Base-by-base conservation (phyloP, 768 basidiomycete species). In the Russula sp. region DNA sequence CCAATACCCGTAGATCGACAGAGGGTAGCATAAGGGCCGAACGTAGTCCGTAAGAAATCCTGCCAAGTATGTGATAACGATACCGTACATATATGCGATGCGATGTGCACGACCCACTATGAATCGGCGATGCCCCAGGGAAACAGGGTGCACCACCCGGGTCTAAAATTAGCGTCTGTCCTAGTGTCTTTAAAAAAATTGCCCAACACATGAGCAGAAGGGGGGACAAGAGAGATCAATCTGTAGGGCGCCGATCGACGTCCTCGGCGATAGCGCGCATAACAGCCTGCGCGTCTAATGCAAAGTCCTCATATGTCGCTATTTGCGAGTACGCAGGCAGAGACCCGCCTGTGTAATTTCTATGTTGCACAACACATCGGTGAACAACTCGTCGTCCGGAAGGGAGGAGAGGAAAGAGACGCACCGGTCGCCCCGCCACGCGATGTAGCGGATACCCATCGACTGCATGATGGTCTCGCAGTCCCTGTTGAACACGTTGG, bases 361-460 rank as follows among this genome's bases (percentile, higher is more conserved):
- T 68, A 11, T 42, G 9, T 45, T 45, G 42, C 32, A 16, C 22
- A 51, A 10, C 37, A 18, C 40, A 2, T 32, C 16, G 35, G 22
- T 52, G 22, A 44, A 1, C 20, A 27, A 27, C 27, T 27, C 27
- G 10, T 14, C 4, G 31, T 11, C 59, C 16, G 4, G 14, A 35
- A 22, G n/a, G 22, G 14, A 42, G 45, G 22, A 1, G 34, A 6
- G 22, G 6, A 34, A 7, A 5, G 39, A 27, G 3, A 67, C 66
- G 27, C 22, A 68, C 67, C 55, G 51, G 4, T 59, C 53, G 31
- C 59, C 62, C 47, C 61, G 67, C 57, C 57, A 68, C 2, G 65
- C 67, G n/a, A 66, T 10, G 49, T 68, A 66, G 16, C 34, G 53
- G 20, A 63, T 52, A 34, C 65, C 67, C 61, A 66, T 68, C 13